Evolutionary conservation across 495 filamentous ascomycete genomes (phyloP).

Genomic region (Podospora bellae-mahoneyi): DNA sequence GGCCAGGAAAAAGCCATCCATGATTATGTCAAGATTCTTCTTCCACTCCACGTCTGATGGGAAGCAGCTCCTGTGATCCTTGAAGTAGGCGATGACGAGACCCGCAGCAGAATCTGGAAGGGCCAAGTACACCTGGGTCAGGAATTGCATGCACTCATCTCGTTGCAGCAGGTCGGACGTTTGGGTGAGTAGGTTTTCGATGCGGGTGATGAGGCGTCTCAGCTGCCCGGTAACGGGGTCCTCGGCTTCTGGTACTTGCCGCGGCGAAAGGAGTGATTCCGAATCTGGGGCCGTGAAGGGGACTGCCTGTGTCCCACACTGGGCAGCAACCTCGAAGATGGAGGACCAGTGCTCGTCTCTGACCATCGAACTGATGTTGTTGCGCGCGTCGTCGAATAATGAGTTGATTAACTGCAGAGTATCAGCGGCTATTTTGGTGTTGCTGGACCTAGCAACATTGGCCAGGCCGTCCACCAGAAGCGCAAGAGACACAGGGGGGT

Average conservation of each 20-base stretch:
- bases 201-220: constrained; percentile 34
- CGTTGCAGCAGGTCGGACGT: constrained; percentile 51
- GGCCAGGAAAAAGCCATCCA: constrained; percentile 64
- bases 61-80: constrained; percentile 61
- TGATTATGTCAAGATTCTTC: constrained; percentile 56
- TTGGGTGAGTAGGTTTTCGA: constrained; percentile 43
- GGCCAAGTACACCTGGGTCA: constrained; percentile 54
- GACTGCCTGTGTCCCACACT: constrained; percentile 41
- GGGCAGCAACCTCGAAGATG: constrained; percentile 46
- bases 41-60: constrained; percentile 69
- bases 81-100: constrained; percentile 57
- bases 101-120: constrained; percentile 58
- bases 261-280: constrained; percentile 17
- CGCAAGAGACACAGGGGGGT: constrained; percentile 57
- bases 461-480: constrained; percentile 57
- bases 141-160: constrained; percentile 66
- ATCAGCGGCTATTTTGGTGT: constrained; percentile 49
- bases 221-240: constrained; percentile 38
- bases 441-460: constrained; percentile 54
- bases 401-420: constrained; percentile 53
- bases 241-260: constrained; percentile 31
- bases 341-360: constrained; percentile 52
- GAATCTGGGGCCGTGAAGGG: constrained; percentile 20
- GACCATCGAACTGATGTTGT: constrained; percentile 43
- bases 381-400: constrained; percentile 43